phyloP scores from a whole-genome alignment of 1,284 basidiomycete species.

The Irpex rosettiformis region DNA sequence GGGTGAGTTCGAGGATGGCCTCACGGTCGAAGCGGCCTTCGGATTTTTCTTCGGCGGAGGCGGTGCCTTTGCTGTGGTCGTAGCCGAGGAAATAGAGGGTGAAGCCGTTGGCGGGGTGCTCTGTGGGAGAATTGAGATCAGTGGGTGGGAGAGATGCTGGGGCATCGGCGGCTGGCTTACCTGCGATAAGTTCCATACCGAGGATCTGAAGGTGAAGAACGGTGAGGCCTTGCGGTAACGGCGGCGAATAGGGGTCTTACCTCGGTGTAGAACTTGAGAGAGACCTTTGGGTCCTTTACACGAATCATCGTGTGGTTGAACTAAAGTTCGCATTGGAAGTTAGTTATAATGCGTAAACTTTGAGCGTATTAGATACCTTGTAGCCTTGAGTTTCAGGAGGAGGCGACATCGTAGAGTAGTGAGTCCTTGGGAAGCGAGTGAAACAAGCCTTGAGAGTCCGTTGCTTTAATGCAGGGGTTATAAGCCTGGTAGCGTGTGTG shows the following conservation, averaged over 20 bases:
- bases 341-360: background rate
- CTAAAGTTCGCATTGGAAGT: conserved; percentile 33
- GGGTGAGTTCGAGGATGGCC: conserved; percentile 84
- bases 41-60: conserved; percentile 35
- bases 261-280: conserved; percentile 68
- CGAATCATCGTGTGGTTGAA: conserved; percentile 92
- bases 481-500: background rate
- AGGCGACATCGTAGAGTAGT: background rate
- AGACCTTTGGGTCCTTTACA: conserved; percentile 83
- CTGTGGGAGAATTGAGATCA: conserved; percentile 2
- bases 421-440: background rate
- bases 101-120: conserved; percentile 35
- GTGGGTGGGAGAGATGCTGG: background rate
- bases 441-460: background rate
- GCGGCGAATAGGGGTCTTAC: background rate
- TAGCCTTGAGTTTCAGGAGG: background rate
- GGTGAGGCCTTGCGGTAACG: background rate
- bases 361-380: background rate
- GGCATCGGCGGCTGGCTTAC: background rate
- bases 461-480: background rate
- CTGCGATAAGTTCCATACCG: conserved; percentile 79
- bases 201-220: conserved; percentile 43
- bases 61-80: conserved; percentile 50
- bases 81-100: conserved; percentile 83
- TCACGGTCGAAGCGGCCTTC: conserved; percentile 53